Conservation (phyloP, 768 basidiomycete genomes). For the Boletus speciosus region DNA sequence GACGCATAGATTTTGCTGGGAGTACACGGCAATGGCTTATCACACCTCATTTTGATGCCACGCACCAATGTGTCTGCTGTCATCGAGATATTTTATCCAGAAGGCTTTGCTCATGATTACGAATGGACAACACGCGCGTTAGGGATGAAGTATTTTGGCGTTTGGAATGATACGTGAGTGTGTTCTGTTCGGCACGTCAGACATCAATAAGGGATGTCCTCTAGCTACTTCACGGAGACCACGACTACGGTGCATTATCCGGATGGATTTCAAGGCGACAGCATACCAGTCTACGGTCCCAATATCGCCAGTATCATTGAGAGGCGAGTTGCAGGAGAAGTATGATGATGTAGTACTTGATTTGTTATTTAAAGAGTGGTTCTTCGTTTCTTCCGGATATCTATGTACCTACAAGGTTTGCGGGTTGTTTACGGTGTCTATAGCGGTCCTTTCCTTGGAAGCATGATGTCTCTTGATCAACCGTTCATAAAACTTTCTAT, state of each 20-base stretch:
- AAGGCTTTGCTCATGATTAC: constrained; percentile 82
- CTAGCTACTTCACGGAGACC: constrained; percentile 29
- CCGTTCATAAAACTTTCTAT: not conserved
- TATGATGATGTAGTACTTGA: not conserved
- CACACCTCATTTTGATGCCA: constrained; percentile 84
- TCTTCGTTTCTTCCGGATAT: not conserved
- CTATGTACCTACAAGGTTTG: not conserved
- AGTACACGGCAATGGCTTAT: constrained; percentile 78
- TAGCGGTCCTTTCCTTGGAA: not conserved
- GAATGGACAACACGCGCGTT: constrained; percentile 76
- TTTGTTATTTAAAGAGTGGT: not conserved
- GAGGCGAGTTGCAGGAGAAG: constrained; percentile 47
- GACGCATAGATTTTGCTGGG: constrained; percentile 58
- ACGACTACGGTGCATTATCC: constrained; percentile 63
- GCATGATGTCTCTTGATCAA: not conserved
- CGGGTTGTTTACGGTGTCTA: not conserved
- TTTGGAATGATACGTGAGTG: constrained; percentile 78
- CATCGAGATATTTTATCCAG: constrained; percentile 81
- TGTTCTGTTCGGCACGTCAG: not conserved
- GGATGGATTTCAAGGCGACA: constrained; percentile 78
- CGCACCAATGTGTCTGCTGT: constrained; percentile 71
- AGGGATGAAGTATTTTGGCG: constrained; percentile 69
- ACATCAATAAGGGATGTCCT: not conserved
- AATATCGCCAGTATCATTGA: constrained; percentile 68
- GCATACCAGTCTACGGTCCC: constrained; percentile 70